These are phyloP conservation scores for Hypoxylon sp. DNA, from an alignment of 2,329 filamentous ascomycete genomes.

Conservation along the genomic window DNA sequence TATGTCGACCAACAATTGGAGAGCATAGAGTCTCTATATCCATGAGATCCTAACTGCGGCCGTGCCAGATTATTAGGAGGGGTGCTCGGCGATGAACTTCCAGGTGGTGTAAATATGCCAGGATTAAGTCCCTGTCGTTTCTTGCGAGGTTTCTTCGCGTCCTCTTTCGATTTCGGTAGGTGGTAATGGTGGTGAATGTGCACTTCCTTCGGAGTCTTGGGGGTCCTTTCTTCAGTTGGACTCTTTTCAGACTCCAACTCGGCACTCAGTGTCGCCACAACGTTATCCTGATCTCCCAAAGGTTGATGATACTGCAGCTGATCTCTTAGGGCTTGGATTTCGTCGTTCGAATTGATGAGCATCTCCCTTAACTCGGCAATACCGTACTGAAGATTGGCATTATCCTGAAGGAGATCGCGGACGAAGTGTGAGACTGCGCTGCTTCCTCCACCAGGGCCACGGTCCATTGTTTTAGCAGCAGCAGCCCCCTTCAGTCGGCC, in stretches of 20 bases:
- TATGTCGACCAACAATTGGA: conserved; percentile 71
- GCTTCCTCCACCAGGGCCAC: conserved; percentile 65
- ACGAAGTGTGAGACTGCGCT: conserved; percentile 95
- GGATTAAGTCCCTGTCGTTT: conserved; percentile 72
- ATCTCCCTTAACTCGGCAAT: conserved; percentile 92
- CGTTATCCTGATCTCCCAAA: conserved; percentile 53
- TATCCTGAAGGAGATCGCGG: conserved; percentile 93
- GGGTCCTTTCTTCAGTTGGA: conserved; percentile 44
- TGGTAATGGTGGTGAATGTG: conserved; percentile 98
- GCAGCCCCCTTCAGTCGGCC: conserved; percentile 83
- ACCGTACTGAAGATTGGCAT: conserved; percentile 89
- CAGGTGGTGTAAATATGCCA: conserved; percentile 67
- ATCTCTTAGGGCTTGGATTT: conserved; percentile 86
- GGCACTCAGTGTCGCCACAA: conserved; percentile 68
- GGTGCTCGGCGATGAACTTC: conserved; percentile 52
- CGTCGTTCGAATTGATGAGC: conserved; percentile 89
- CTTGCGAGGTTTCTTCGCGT: conserved; percentile 73
- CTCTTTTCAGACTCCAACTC: conserved; percentile 69
- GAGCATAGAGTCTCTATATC: conserved; percentile 57
- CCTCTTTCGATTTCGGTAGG: conserved; percentile 65
- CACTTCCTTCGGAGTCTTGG: conserved; percentile 72
- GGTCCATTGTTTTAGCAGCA: conserved; percentile 70
- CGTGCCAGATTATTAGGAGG: conserved; percentile 52
- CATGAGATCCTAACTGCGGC: conserved; percentile 52
- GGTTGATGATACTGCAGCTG: conserved; percentile 84